Conservation (phyloP, 78 protist genomes). For the Goniomonas avonlea region DNA sequence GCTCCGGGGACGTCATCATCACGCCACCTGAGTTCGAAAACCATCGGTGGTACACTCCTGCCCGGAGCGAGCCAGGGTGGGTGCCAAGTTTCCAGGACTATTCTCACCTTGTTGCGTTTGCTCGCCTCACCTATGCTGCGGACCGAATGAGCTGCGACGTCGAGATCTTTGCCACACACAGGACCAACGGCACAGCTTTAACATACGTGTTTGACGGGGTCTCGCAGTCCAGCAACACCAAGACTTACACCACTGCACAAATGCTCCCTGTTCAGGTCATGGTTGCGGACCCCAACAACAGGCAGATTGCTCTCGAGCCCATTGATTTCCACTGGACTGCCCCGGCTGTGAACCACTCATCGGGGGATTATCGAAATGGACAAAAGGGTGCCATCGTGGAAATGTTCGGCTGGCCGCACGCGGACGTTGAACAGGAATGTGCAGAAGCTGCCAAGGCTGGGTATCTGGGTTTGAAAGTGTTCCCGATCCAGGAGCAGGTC, state of each 20-base stretch:
- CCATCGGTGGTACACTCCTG: constrained; percentile 11
- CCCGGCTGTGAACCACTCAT: neutral
- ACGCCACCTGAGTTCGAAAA: neutral
- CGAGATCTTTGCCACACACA: neutral
- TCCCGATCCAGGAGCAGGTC: constrained; percentile 49
- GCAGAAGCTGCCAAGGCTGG: constrained; percentile 43
- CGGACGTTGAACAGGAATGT: constrained; percentile 53
- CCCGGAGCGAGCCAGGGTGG: neutral
- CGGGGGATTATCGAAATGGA: constrained; percentile 49
- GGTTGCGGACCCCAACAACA: neutral
- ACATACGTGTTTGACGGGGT: constrained; percentile 35
- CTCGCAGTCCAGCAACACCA: neutral
- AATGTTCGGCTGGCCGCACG: constrained; percentile 64
- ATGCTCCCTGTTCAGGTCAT: neutral
- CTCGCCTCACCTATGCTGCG: neutral
- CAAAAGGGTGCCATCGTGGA: constrained; percentile 66
- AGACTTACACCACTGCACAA: neutral
- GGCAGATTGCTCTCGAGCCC: neutral
- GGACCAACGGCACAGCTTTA: neutral
- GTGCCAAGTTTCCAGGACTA: constrained; percentile 7
- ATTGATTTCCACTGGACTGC: constrained; percentile 12
- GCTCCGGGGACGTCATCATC: neutral
- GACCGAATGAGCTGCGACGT: neutral
- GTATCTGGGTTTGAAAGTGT: constrained; percentile 53
- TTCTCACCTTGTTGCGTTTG: neutral